phyloP scores from a whole-genome alignment of 805 yeast species.

The Saccharomycopsis olivae region DNA sequence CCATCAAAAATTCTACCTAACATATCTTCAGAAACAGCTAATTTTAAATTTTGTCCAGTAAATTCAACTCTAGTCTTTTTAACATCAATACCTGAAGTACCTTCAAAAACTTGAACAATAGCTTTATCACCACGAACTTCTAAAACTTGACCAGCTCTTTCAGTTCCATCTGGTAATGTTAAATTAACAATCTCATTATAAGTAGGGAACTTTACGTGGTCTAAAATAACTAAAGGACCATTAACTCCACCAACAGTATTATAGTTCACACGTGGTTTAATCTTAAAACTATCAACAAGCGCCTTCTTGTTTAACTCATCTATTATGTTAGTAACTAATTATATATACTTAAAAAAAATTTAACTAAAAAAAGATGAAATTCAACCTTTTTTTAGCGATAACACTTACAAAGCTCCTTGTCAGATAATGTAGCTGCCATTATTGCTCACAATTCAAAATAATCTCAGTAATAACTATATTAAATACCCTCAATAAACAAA shows the following conservation, averaged over 20 bases:
- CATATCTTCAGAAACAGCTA: constrained; percentile 94
- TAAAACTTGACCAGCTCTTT: constrained; percentile 94
- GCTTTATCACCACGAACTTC: constrained; percentile 98
- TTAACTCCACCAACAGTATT: constrained; percentile 98
- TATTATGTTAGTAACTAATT: constrained; percentile 17
- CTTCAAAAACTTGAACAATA: constrained; percentile 97
- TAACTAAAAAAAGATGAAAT: no score
- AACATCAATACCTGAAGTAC: constrained; percentile 97
- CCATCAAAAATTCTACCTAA: constrained; percentile 98
- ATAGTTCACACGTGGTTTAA: constrained; percentile 84
- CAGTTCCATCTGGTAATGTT: constrained; percentile 91
- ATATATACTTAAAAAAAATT: neutral
- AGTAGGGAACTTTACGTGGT: constrained; percentile 79
- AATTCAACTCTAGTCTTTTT: constrained; percentile 96
- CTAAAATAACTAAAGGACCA: constrained; percentile 92
- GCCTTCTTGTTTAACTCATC: constrained; percentile 84
- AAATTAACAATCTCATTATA: constrained; percentile 94
- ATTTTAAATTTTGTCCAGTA: constrained; percentile 88
- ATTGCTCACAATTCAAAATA: no score
- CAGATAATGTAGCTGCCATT: constrained; percentile 25
- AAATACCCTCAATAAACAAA: neutral
- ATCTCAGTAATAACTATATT: no score
- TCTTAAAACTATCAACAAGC: constrained; percentile 81
- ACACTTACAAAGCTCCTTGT: constrained; percentile 31
- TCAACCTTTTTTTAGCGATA: no score